Evolutionary conservation across 306 rosid genomes (phyloP).

Genomic region (Mimosa bimucronata): DNA sequence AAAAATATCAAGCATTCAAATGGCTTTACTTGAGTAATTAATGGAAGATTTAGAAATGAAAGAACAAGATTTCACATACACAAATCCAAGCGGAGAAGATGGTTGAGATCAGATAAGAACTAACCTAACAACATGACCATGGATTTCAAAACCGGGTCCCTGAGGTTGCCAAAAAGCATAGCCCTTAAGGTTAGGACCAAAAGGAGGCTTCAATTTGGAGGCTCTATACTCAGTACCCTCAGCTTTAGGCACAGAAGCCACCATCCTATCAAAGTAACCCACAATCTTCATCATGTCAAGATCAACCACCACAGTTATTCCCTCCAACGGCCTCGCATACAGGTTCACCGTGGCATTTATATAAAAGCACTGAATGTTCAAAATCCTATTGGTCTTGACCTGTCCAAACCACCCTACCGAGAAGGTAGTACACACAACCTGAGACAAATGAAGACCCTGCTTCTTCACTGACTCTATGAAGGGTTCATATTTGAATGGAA

Average conservation of each 20-base stretch:
- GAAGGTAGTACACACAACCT: constrained; percentile 11
- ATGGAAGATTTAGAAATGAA: not conserved
- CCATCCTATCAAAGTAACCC: constrained; percentile 19
- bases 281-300: constrained; percentile 29
- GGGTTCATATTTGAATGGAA: constrained; percentile 27
- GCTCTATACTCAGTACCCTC: constrained; percentile 39
- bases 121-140: constrained; percentile 43
- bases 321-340: constrained; percentile 38
- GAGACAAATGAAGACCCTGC: constrained; percentile 32
- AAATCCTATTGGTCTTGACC: not conserved
- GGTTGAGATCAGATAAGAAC: not conserved
- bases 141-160: constrained; percentile 37
- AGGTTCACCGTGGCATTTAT: constrained; percentile 17
- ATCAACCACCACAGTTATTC: constrained; percentile 31
- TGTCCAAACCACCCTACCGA: constrained; percentile 43
- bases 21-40: not conserved
- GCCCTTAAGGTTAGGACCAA: constrained; percentile 34
- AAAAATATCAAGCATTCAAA: not conserved
- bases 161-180: constrained; percentile 9
- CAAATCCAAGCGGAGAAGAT: not conserved
- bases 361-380: constrained; percentile 35
- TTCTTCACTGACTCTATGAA: constrained; percentile 35
- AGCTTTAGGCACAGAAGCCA: constrained; percentile 30
- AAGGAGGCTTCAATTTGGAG: constrained; percentile 39
- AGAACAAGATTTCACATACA: not conserved